Evolutionary conservation across 129 eudicot genomes (phyloP), one percentile per base, ranked within the genome.

Genomic region (Arctium minus): DNA sequence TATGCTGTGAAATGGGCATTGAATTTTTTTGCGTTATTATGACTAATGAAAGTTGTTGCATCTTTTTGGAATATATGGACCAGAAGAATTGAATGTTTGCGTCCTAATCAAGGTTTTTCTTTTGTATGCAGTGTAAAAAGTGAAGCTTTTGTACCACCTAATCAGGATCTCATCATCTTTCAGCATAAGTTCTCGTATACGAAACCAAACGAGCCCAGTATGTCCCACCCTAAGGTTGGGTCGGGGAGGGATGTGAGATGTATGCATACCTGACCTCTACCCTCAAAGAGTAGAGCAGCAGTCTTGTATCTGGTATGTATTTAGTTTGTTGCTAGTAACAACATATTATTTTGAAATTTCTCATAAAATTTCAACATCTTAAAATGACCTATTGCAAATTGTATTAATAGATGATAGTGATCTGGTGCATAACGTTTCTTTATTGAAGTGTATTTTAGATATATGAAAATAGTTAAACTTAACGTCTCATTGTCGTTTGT

Each of bases 271-370:
- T 53, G 64, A 13, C 64, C 64, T 15, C 64, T 53, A 53, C 18
- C 22, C 65, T 56, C 8, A n/a, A 56, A 60, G 68, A 60, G 68
- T 18, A 60, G 27, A 60, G 29, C 18, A n/a, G 29, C 67, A 15
- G 29, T 81, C 73, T 56, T 27, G 46, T 48, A 71, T 56, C 64
- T 22, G 85, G 79, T 73, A 73, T 53, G 84, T 72, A 38, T 33
- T 48, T 33, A 5, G 18, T 2, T 22, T 64, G 36, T 70, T 12
- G 69, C 32, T 31, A 42, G 69, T 70, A 42, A 40, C 81, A 64
- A 13, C 31, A 40, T 79, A 29, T 13, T 39, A 67, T 13, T 42
- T 7, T 70, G 27, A 50, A 50, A 22, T 40, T 8, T 15, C 37
- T 22, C 9, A 6, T 37, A 70, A 30, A 39, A 7, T 70, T 67